Base-by-base conservation (phyloP, 2,329 filamentous ascomycete species). In the Fonsecaea nubica region DNA sequence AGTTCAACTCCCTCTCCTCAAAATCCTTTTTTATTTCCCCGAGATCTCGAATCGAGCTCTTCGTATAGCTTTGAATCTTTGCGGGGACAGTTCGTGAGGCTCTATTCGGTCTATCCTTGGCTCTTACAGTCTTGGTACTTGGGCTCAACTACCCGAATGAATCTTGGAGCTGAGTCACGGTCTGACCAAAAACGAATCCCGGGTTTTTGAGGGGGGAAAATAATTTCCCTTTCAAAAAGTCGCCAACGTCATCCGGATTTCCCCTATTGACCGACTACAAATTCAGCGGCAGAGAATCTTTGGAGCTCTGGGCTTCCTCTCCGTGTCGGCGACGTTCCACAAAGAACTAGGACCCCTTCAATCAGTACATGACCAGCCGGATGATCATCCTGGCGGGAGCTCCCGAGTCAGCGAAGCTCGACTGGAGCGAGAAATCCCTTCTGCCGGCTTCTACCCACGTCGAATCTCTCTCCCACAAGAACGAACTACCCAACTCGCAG, bases 381-480 rank as follows among this genome's bases (percentile, higher is more conserved):
- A 72, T 70, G 56, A 73, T 73, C 58, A 67, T 72, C 62, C 69
- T 73, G 61, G 67, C 72, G 40, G 72, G 71, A 18, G 72, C 71
- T n/a, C 72, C 72, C 13, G 69, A 69, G 55, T 35, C 66, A 6
- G 58, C 55, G 42, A 66, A 68, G 56, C 71, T 73, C 58, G 71
- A 72, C 40, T 73, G 72, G 72, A 71, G 69, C 59, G 72, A 73
- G 50, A 72, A 72, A 50, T 69, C 68, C 9, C 62, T 72, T 13
- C 58, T 70, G 32, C 65, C 72, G 2, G 63, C 65, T 30, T 55
- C 65, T 30, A 55, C 65, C 15, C 67, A 70, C 57, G 42, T 72
- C 18, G 69, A 71, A 58, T 58, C 63, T 15, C 53, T 69, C 6
- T 30, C 65, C 4, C 53, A 36, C 21, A 54, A 54, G 4, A 50